Evolutionary conservation across 352 stramenopile genomes (phyloP), one percentile per base, ranked within the genome.

Genomic region (Phytophthora sp.): DNA sequence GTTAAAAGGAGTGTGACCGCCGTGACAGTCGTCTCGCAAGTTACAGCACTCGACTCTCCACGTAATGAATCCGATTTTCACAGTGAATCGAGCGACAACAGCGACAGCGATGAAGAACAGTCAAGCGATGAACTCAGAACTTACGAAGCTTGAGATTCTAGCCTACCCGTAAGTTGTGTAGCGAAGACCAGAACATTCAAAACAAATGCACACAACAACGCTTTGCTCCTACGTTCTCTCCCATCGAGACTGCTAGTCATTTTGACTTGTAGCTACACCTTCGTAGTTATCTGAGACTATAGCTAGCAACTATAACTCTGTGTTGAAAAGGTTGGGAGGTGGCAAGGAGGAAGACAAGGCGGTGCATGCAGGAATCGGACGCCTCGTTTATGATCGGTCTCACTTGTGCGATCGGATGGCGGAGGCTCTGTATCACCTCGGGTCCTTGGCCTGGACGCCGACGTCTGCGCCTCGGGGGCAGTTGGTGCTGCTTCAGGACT

Each of bases 401-500:
- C 49, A 48, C 5, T 52, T 54, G 4, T 21, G 10, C 24, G 13
- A 60, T 61, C 55, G 35, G 18, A 90, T 90, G 81, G 80, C 78
- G 45, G 82, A 89, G 51, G 59, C 68, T 27, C 69, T 91, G 62
- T 79, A 76, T 54, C 64, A 71, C 20, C 66, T 91, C 21, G 66
- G 76, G 23, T 77, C 64, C n/a, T 54, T 91, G 51, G 66, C 69
- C 37, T 91, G 82, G 82, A 52, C 74, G 53, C 75, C 81, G 0
- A 64, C 68, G 27, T 79, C 49, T 38, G 76, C 82, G 23, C 82
- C 84, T 57, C 64, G 56, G 23, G 74, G 78, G 2, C 54, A 91
- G 51, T 66, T 92, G 38, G 53, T 94, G 48, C 37, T 83, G 34
- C 60, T 94, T 41, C 65, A 82, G 12, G 84, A 94, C 62, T 54